These are phyloP conservation scores for Mycena albidolilacea DNA, from an alignment of 768 basidiomycete genomes.

Conservation along the genomic window DNA sequence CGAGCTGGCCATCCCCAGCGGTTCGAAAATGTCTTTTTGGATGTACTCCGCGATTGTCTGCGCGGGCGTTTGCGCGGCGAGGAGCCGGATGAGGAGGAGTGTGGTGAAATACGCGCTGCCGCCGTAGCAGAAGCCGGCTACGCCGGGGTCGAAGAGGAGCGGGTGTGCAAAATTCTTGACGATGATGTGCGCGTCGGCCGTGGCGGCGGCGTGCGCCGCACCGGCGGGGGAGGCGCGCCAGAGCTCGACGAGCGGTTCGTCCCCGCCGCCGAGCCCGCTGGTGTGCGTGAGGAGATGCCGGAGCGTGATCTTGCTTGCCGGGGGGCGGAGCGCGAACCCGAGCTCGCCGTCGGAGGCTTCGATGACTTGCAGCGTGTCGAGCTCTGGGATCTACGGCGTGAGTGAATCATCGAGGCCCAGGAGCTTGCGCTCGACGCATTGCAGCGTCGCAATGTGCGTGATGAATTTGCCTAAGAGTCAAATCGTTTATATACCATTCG, in stretches of 20 bases:
- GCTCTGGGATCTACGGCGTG: slow-evolving; percentile 20
- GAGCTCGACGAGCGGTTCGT: slow-evolving; percentile 23
- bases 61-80: not conserved
- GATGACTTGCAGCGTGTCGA: slow-evolving; percentile 27
- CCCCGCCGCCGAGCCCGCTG: slow-evolving; percentile 27
- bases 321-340: slow-evolving; percentile 22
- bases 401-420: slow-evolving; percentile 31
- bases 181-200: slow-evolving; percentile 6
- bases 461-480: slow-evolving; percentile 26
- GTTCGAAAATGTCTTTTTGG: slow-evolving; percentile 19
- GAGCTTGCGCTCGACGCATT: slow-evolving; percentile 26
- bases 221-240: slow-evolving; percentile 21
- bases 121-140: slow-evolving; percentile 31
- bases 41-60: not conserved
- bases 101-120: slow-evolving; percentile 26
- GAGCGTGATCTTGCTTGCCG: slow-evolving; percentile 25
- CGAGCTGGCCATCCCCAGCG: slow-evolving; percentile 22
- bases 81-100: slow-evolving; percentile 20
- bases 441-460: slow-evolving; percentile 33
- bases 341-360: not conserved
- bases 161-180: slow-evolving; percentile 16
- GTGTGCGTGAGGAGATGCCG: slow-evolving; percentile 38
- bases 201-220: slow-evolving; percentile 5
- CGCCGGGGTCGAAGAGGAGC: slow-evolving; percentile 34
- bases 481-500: too few species aligned